Evolutionary conservation across 2,329 filamentous ascomycete genomes (phyloP), one percentile per base, ranked within the genome.

Genomic region (Volutella citrinella): DNA sequence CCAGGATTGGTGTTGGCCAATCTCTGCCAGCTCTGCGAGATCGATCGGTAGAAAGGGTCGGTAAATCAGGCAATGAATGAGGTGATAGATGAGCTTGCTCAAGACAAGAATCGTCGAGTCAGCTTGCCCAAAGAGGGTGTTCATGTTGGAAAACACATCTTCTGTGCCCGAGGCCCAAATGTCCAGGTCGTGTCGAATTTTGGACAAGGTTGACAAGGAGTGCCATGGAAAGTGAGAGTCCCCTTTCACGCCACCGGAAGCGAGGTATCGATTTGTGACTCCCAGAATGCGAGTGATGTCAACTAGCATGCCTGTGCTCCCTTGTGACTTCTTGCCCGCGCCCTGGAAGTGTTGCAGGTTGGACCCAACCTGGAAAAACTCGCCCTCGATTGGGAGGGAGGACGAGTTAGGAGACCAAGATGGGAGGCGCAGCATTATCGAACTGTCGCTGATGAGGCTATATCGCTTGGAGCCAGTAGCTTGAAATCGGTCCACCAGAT

Each of bases 201-300:
- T 89, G 32, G 87, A 93, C 3, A 94, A 69, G 41, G 84, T 90
- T 6, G 88, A 94, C 14, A 90, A 72, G 3, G 86, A 81, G 56
- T 94, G 87, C 88, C 88, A 95, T 9, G 88, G 88, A 46, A 94
- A 94, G 58, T 94, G 87, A 0, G 87, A 89, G 55, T 94, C 87
- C 19, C 87, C 87, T 61, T 91, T 93, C 36, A 93, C 86, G 20
- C 88, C 88, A 7, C 87, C 88, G 3, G 85, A 84, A 8, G 87
- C 86, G 30, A 94, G 72, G 58, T 95, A 95, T 40, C 82, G 77
- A 52, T 90, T 93, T 3, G 87, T 91, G 40, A 83, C 82, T 20
- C 88, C 87, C 7, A 95, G 71, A 27, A 94, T 87, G 20, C 87
- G 81, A 18, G 80, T 81, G 43, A 94, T 90, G 52, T 93, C 87